Conservation (phyloP, 257 asterid species). For the Cordia subcordata region DNA sequence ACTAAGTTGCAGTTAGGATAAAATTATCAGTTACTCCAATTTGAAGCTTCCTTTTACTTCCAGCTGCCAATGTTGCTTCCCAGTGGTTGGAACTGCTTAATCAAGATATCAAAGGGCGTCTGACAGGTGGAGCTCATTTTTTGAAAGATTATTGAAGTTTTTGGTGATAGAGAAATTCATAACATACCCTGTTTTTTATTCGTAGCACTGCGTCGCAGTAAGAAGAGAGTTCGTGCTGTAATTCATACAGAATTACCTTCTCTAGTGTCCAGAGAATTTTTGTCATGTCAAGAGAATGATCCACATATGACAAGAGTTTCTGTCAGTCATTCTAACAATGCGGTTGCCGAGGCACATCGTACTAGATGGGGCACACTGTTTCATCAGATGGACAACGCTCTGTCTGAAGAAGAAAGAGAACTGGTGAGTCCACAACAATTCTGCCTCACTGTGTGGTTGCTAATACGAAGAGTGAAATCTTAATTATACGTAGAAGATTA, state of each 20-base stretch:
- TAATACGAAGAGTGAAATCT: too few relatives aligned
- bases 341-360: conserved; percentile 48
- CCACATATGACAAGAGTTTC: conserved; percentile 14
- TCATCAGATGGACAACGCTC: conserved; percentile 68
- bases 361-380: conserved; percentile 65
- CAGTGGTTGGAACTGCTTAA: conserved; percentile 95
- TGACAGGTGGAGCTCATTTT: conserved; percentile 50
- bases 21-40: too few relatives aligned
- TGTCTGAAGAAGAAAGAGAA: conserved; percentile 73
- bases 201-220: conserved; percentile 83
- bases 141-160: conserved; percentile 3
- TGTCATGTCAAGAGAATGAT: conserved; percentile 40
- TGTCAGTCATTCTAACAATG: conserved; percentile 23
- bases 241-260: conserved; percentile 67
- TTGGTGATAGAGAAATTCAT: conserved; percentile 6
- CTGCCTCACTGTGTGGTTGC: too few relatives aligned
- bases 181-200: conserved; percentile 11
- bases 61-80: conserved; percentile 92
- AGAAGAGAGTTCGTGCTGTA: conserved; percentile 66
- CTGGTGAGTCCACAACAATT: conserved; percentile 43
- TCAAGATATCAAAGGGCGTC: conserved; percentile 85
- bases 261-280: conserved; percentile 59
- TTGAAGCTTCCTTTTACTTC: conserved; percentile 12
- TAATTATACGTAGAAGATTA: too few relatives aligned
- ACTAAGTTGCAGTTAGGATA: background rate